These are phyloP conservation scores for Pyrenochaeta sp. DNA, from an alignment of 2,329 filamentous ascomycete genomes.

Conservation along the genomic window DNA sequence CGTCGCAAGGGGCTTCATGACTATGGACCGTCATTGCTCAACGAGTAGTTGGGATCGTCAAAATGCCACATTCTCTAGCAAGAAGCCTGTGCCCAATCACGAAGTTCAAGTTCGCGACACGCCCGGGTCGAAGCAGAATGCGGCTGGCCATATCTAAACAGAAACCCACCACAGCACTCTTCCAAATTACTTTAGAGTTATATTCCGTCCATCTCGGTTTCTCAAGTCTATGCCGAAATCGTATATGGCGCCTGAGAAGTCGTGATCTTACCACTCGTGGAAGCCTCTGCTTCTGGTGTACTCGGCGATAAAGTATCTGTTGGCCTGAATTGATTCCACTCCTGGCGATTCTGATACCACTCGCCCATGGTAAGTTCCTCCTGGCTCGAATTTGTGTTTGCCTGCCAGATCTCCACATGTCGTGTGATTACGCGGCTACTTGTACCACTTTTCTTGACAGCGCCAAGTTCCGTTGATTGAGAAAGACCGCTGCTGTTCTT, in stretches of 20 bases:
- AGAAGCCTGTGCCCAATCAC: neutral
- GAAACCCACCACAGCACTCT: neutral
- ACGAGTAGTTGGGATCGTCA: neutral
- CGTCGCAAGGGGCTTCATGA: no score
- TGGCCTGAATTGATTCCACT: neutral
- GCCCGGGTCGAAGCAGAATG: neutral
- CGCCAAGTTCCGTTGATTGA: neutral
- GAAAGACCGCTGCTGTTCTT: neutral
- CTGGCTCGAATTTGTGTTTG: slow-evolving; percentile 7
- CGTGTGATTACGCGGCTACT: neutral
- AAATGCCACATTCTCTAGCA: neutral
- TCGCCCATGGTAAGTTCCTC: slow-evolving; percentile 5
- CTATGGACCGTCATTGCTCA: neutral
- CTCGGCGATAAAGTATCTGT: neutral
- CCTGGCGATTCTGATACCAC: neutral
- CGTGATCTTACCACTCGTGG: neutral
- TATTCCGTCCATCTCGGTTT: neutral
- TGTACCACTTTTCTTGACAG: neutral
- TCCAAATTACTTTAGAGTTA: neutral
- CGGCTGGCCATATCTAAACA: neutral
- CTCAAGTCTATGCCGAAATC: neutral
- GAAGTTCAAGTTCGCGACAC: neutral
- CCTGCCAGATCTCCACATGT: neutral
- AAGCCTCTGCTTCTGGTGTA: neutral
- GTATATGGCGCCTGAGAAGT: neutral